Evolutionary conservation across 805 yeast species (phyloP).

Genomic region (Zygosaccharomyces kombuchaensis): DNA sequence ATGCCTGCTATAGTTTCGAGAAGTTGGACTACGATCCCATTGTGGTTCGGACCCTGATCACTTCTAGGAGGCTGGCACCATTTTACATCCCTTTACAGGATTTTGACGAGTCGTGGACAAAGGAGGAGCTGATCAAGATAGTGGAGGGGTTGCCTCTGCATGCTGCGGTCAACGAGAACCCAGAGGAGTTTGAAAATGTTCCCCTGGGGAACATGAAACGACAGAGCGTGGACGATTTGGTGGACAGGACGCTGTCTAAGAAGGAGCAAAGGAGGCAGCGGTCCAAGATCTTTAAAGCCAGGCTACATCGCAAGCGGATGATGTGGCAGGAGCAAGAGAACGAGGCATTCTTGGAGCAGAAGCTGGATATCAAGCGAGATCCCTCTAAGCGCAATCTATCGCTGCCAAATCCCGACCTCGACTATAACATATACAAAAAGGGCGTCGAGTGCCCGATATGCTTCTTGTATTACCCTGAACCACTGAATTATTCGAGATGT

Average conservation of each 20-base stretch:
- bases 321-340: constrained; percentile 56
- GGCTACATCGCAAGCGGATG: constrained; percentile 39
- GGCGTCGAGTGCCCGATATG: constrained; percentile 92
- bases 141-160: constrained; percentile 53
- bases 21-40: constrained; percentile 69
- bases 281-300: constrained; percentile 32
- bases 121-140: constrained; percentile 55
- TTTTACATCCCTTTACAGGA: constrained; percentile 88
- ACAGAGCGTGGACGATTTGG: constrained; percentile 28
- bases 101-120: constrained; percentile 66
- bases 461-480: constrained; percentile 76
- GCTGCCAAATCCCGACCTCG: constrained; percentile 38
- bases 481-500: constrained; percentile 76
- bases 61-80: constrained; percentile 75
- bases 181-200: constrained; percentile 35
- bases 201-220: constrained; percentile 30
- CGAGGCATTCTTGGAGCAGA: constrained; percentile 51
- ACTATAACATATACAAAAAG: constrained; percentile 57
- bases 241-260: constrained; percentile 28
- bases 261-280: constrained; percentile 31
- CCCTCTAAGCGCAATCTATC: constrained; percentile 24
- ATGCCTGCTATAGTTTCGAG: constrained; percentile 74
- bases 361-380: constrained; percentile 30
- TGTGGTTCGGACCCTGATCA: constrained; percentile 66
- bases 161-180: constrained; percentile 41